These are phyloP conservation scores for Microcyclospora pomicola DNA, from an alignment of 2,329 filamentous ascomycete genomes.

Conservation along the genomic window DNA sequence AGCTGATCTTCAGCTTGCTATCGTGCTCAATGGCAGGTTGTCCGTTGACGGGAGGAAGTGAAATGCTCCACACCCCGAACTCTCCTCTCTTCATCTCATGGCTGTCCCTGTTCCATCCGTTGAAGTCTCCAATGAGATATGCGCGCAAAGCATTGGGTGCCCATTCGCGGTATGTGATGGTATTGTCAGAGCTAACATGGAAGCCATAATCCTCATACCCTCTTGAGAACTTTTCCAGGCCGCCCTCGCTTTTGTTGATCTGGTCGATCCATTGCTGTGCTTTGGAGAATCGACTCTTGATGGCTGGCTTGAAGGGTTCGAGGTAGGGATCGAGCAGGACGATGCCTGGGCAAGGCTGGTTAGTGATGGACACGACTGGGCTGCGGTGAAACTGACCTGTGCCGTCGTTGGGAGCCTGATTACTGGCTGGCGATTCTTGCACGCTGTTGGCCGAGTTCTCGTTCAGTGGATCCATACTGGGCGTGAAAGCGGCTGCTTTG, in stretches of 20 bases:
- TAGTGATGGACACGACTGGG: conserved; percentile 4
- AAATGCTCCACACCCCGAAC: conserved; percentile 79
- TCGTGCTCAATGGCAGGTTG: conserved; percentile 75
- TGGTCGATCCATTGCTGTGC: conserved; percentile 76
- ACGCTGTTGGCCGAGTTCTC: conserved; percentile 32
- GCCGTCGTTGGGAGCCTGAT: conserved; percentile 51
- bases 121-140: conserved; percentile 88
- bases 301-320: conserved; percentile 62
- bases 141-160: conserved; percentile 78
- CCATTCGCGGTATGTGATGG: conserved; percentile 90
- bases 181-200: conserved; percentile 65
- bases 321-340: conserved; percentile 81
- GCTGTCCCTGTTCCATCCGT: conserved; percentile 72
- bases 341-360: conserved; percentile 47
- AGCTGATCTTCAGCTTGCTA: conserved; percentile 85
- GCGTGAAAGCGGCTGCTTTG: no score
- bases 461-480: conserved; percentile 29
- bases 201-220: conserved; percentile 80
- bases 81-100: conserved; percentile 77
- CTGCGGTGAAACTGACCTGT: conserved; percentile 40
- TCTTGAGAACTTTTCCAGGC: conserved; percentile 80
- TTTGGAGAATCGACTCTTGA: conserved; percentile 64
- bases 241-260: conserved; percentile 73
- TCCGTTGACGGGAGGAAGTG: conserved; percentile 61
- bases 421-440: conserved; percentile 31